Base-by-base conservation (phyloP, 345 rosid genomes). In the Schrenkiella parvula region DNA sequence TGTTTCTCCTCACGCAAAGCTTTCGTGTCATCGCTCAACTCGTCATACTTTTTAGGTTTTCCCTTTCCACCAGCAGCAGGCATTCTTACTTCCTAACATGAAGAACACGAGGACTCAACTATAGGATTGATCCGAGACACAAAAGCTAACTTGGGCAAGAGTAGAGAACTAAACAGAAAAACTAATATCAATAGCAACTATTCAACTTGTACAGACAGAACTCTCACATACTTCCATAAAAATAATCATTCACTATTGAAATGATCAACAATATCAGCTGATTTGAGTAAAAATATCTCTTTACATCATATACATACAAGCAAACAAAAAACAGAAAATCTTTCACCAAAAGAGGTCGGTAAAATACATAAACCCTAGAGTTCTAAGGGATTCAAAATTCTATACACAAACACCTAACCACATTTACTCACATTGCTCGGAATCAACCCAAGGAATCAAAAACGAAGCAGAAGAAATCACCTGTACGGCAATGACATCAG, bases 31-130 rank as follows among this genome's bases (percentile, higher is more conserved):
- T 89, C 96, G 70, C 91, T 95, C 74, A 95, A 71, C 78, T 88
- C 92, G 69, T 80, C 85, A 12, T 84, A 87, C 22, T 77, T 89
- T 80, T 91, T 95, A 29, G 86, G 80, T 12, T 78, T 82, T 22
- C 90, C 98, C 80, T 89, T 95, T 41, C 90, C 76, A 64, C 98
- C 97, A 66, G 99, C 97, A 63, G 99, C 96, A 28, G 98, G 99
- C 93, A 95, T 88, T 83, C 99, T 82, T 77, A 89, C 98, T 87
- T 95, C 99, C 98, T 91, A 83, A 38, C 70, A 81, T 76, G 47
- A 67, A 58, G 22, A 43, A 31, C 6, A 21, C 48, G n/a, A 14
- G 4, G 25, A 56, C 15, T 1, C 12, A 28, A 21, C 8, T 21
- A 4, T 6, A 2, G 57, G 14, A 6, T 51, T n/a, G 13, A 6